Percentiles rank a stretch among this genome's conserved stretches.
Conservation (phyloP, 495 filamentous ascomycete genomes). For the Xylaria sp. region DNA sequence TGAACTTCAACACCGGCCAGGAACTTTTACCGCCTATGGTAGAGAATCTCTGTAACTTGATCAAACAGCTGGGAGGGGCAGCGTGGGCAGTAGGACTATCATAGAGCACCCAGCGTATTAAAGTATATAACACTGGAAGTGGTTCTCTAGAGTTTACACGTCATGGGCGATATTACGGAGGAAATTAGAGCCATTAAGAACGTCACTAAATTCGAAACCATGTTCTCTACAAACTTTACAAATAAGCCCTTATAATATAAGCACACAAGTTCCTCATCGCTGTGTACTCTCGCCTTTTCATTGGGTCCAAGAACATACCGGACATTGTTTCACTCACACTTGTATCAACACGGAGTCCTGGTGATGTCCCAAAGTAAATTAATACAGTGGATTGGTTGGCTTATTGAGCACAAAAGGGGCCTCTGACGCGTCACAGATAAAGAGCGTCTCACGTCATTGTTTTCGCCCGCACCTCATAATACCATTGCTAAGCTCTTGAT, state of each 20-base stretch:
- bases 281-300: background rate
- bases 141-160: background rate
- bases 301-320: background rate
- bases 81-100: conserved; percentile 44
- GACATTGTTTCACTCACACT: background rate
- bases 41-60: conserved; percentile 63
- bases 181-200: background rate
- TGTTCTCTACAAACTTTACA: background rate
- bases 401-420: background rate
- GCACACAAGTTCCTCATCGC: background rate
- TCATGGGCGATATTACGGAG: background rate
- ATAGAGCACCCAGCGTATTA: background rate
- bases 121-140: background rate
- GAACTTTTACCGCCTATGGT: conserved; percentile 52
- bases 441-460: background rate
- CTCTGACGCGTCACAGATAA: background rate
- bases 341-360: background rate
- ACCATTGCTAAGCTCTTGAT: background rate
- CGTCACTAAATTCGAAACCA: background rate
- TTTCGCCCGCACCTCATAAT: background rate
- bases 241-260: background rate
- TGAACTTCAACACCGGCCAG: conserved; percentile 49
- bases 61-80: conserved; percentile 59
- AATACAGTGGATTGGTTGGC: background rate
- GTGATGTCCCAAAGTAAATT: background rate